phyloP scores from a whole-genome alignment of 192 early-diverging fungal genomes.

The Backusella morwellensis region DNA sequence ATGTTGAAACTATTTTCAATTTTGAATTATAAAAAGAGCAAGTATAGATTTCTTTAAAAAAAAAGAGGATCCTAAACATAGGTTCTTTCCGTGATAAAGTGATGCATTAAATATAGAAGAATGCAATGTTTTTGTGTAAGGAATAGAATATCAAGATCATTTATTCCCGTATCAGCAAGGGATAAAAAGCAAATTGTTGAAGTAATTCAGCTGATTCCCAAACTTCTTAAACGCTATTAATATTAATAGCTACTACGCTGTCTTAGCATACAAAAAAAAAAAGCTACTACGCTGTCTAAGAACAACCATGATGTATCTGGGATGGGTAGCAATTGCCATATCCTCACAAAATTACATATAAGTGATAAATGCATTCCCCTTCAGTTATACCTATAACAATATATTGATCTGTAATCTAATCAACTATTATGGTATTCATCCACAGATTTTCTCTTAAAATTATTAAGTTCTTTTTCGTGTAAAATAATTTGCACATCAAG shows the following conservation, averaged over 20 bases:
- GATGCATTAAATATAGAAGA: background rate
- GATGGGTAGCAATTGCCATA: background rate
- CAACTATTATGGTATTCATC: background rate
- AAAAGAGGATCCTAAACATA: background rate
- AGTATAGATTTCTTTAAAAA: background rate
- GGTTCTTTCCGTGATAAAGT: background rate
- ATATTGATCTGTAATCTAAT: too few relatives aligned
- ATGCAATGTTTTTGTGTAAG: background rate
- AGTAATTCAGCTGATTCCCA: background rate
- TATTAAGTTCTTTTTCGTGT: background rate
- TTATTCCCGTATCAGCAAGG: background rate
- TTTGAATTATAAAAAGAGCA: background rate
- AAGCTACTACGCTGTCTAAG: background rate
- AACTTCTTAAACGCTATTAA: background rate
- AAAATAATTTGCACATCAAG: background rate
- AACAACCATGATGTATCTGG: background rate
- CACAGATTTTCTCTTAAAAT: background rate
- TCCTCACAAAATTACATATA: background rate
- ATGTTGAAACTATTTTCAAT: background rate
- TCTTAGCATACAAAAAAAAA: too few relatives aligned
- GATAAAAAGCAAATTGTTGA: background rate
- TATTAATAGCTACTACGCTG: background rate
- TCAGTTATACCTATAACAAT: too few relatives aligned
- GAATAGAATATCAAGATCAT: background rate
- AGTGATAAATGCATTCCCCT: too few relatives aligned